Percentiles rank a stretch among this genome's conserved stretches.
Conservation (phyloP, 2,329 filamentous ascomycete genomes). For the Cladophialophora yegresii region DNA sequence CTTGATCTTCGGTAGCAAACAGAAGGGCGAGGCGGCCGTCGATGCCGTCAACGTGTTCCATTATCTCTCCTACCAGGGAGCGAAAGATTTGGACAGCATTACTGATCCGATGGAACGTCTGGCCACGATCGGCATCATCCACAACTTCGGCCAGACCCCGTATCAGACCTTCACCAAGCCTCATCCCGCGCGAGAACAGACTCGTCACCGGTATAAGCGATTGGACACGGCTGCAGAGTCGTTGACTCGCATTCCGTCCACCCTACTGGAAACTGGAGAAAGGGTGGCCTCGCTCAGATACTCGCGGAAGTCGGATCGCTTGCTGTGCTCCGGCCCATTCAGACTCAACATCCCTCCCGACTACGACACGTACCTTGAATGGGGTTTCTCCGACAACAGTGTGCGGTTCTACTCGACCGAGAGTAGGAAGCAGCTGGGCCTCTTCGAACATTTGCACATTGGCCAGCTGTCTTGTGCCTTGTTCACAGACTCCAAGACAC, state of each 20-base stretch:
- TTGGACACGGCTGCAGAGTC: slow-evolving; percentile 77
- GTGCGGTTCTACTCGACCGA: slow-evolving; percentile 88
- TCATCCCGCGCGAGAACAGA: slow-evolving; percentile 74
- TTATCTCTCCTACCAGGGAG: slow-evolving; percentile 90
- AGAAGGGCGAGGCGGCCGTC: slow-evolving; percentile 86
- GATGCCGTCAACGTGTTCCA: slow-evolving; percentile 96
- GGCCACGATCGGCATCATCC: slow-evolving; percentile 91
- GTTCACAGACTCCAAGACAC: slow-evolving; percentile 85
- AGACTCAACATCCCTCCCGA: slow-evolving; percentile 80
- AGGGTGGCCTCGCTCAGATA: slow-evolving; percentile 77
- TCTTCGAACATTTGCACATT: slow-evolving; percentile 92
- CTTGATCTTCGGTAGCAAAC: slow-evolving; percentile 89
- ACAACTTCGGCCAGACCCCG: slow-evolving; percentile 97
- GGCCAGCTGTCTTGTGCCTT: slow-evolving; percentile 81
- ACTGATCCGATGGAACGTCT: slow-evolving; percentile 82
- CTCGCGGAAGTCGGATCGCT: slow-evolving; percentile 74
- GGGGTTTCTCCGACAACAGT: slow-evolving; percentile 92
- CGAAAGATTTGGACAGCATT: slow-evolving; percentile 88
- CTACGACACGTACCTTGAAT: slow-evolving; percentile 91
- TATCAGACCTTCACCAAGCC: slow-evolving; percentile 86
- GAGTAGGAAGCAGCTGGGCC: slow-evolving; percentile 76
- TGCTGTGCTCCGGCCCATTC: slow-evolving; percentile 81
- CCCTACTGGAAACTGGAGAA: slow-evolving; percentile 67
- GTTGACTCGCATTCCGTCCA: slow-evolving; percentile 74
- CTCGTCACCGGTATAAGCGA: slow-evolving; percentile 64